Conservation (phyloP, 371 early-diverging fungal species). For the Zychaea mexicana region DNA sequence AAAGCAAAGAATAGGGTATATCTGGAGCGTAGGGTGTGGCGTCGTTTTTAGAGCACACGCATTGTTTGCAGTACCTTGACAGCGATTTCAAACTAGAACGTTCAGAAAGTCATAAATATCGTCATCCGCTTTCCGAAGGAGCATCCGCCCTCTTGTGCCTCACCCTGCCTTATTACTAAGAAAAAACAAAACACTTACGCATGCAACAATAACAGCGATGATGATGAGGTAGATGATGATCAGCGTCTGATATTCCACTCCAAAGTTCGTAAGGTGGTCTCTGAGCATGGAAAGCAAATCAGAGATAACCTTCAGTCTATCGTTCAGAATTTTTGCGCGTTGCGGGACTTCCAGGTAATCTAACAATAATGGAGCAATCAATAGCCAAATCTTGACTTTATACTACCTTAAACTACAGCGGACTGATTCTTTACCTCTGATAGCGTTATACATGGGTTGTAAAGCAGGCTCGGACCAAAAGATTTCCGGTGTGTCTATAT, state of each 20-base stretch:
- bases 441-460: slow-evolving; percentile 56
- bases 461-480: slow-evolving; percentile 60
- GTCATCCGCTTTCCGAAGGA: background rate
- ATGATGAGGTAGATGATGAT: slow-evolving; percentile 69
- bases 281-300: slow-evolving; percentile 85
- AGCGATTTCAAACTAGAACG: slow-evolving; percentile 50
- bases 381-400: background rate
- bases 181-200: slow-evolving; percentile 45
- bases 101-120: background rate
- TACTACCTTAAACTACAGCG: background rate
- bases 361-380: slow-evolving; percentile 3
- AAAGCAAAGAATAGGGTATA: background rate
- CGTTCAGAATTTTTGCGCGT: slow-evolving; percentile 82
- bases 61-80: slow-evolving; percentile 49
- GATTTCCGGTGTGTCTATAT: slow-evolving; percentile 55
- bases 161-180: background rate
- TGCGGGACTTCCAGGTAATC: slow-evolving; percentile 82
- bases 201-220: slow-evolving; percentile 62
- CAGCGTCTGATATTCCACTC: slow-evolving; percentile 66
- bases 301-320: slow-evolving; percentile 77
- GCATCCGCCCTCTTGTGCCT: no score
- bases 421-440: slow-evolving; percentile 27
- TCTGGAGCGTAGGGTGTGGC: background rate
- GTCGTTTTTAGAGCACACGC: slow-evolving; percentile 24
- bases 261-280: slow-evolving; percentile 69